Conservation (phyloP, 2,329 filamentous ascomycete genomes). For the Cryoendolithus antarcticus region DNA sequence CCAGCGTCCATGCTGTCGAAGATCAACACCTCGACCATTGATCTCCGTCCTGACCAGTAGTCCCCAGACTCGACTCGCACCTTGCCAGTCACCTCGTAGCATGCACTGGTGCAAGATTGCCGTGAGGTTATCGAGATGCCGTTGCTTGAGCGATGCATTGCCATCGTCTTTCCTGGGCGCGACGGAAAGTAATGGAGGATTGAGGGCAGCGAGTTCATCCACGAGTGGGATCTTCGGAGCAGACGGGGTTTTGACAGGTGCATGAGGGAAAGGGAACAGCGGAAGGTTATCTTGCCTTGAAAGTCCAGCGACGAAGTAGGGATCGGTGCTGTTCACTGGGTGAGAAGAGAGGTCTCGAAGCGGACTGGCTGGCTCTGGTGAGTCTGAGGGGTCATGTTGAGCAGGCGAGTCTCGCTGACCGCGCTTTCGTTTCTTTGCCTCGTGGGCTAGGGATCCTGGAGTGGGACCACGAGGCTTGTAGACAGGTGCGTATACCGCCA, state of each 20-base stretch:
- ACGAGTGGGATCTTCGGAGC: constrained; percentile 18
- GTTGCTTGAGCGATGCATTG: constrained; percentile 28
- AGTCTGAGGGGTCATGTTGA: no score
- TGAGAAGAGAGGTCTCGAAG: constrained; percentile 5
- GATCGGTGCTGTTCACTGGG: constrained; percentile 20
- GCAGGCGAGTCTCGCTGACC: no score
- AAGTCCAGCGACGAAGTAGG: constrained; percentile 29
- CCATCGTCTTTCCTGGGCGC: constrained; percentile 10
- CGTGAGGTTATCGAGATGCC: constrained; percentile 55
- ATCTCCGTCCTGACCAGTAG: constrained; percentile 55
- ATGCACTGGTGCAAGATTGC: constrained; percentile 62
- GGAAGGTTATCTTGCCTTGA: constrained; percentile 28
- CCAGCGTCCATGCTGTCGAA: constrained; percentile 62
- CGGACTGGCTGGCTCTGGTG: no score
- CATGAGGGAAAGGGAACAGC: constrained; percentile 33
- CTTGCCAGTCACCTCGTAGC: constrained; percentile 54
- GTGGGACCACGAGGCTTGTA: no score
- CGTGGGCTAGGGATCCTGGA: no score
- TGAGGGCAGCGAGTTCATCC: constrained; percentile 28
- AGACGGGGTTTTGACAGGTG: constrained; percentile 16
- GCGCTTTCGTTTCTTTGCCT: no score
- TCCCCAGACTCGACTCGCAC: constrained; percentile 63
- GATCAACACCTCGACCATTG: constrained; percentile 47
- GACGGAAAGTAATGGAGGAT: constrained; percentile 28
- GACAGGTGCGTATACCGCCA: no score